Conservation (phyloP, 139 green algal genomes). For the Diplosphaera chodatii region DNA sequence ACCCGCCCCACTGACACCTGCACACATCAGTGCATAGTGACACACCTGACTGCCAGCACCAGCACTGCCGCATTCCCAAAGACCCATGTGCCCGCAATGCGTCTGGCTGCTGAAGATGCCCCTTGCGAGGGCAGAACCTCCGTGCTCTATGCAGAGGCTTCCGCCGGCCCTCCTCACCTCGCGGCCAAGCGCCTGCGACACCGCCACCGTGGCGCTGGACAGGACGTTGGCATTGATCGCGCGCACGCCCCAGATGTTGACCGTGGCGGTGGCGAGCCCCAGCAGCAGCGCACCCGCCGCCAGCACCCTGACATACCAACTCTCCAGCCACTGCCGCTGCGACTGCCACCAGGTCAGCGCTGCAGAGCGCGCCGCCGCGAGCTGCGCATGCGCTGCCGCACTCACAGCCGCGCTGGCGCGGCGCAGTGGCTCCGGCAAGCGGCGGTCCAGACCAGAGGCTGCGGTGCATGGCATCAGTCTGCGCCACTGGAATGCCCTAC, state of each 20-base stretch:
- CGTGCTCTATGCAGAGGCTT: no score
- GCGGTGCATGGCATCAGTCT: neutral
- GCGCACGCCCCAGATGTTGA: slow-evolving; percentile 37
- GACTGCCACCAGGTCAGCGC: neutral
- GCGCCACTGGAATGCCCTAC: no score
- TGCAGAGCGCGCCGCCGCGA: neutral
- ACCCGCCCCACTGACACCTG: slow-evolving; percentile 42
- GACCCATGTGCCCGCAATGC: no score
- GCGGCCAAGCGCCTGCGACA: slow-evolving; percentile 18
- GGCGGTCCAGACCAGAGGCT: neutral
- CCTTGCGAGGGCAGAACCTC: no score
- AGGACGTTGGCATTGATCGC: slow-evolving; percentile 28
- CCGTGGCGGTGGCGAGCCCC: slow-evolving; percentile 13
- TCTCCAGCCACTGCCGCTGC: slow-evolving; percentile 9
- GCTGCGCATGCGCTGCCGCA: no score
- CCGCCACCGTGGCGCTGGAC: slow-evolving; percentile 10
- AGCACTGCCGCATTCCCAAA: no score
- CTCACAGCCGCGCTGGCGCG: no score
- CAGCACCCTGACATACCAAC: slow-evolving; percentile 10
- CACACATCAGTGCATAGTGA: neutral
- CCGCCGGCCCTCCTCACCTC: slow-evolving; percentile 16
- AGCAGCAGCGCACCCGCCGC: slow-evolving; percentile 12
- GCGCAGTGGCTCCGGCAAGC: no score
- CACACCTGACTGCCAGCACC: no score
- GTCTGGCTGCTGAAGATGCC: no score